Percentiles rank a stretch among this genome's conserved stretches.
These are phyloP conservation scores for Patellifolia procumbens DNA, from an alignment of 179 eudicot species.

Conservation along the genomic window DNA sequence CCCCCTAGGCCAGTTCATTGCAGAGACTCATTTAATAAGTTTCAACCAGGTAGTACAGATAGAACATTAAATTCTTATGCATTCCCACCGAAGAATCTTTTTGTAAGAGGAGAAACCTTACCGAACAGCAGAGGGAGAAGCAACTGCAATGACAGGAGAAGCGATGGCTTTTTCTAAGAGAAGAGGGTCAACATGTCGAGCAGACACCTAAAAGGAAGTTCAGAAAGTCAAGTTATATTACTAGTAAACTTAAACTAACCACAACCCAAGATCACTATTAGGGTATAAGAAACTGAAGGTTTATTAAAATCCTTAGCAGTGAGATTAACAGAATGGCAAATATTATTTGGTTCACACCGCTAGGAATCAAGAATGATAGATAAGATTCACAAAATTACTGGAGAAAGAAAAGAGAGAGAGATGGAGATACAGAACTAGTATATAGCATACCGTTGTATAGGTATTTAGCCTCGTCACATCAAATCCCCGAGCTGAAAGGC, in stretches of 20 bases:
- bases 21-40: too few species aligned
- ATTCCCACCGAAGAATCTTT: background rate
- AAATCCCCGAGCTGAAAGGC: slow-evolving; percentile 83
- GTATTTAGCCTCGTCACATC: slow-evolving; percentile 88
- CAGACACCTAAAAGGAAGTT: slow-evolving; percentile 56
- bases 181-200: slow-evolving; percentile 63
- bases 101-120: slow-evolving; percentile 17
- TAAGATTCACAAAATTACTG: slow-evolving; percentile 1
- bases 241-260: background rate
- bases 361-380: background rate
- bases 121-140: slow-evolving; percentile 96
- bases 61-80: background rate
- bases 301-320: background rate
- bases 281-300: background rate
- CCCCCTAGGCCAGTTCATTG: too few species aligned
- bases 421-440: background rate
- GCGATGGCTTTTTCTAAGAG: slow-evolving; percentile 60
- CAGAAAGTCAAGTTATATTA: slow-evolving; percentile 2
- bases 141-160: slow-evolving; percentile 91
- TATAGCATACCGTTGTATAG: slow-evolving; percentile 69
- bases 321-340: background rate
- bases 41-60: too few species aligned
- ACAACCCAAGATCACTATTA: background rate
- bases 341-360: background rate
- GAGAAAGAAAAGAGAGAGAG: background rate